These are phyloP conservation scores for Xylaria sp. DNA, from an alignment of 2,329 filamentous ascomycete genomes.

Conservation along the genomic window DNA sequence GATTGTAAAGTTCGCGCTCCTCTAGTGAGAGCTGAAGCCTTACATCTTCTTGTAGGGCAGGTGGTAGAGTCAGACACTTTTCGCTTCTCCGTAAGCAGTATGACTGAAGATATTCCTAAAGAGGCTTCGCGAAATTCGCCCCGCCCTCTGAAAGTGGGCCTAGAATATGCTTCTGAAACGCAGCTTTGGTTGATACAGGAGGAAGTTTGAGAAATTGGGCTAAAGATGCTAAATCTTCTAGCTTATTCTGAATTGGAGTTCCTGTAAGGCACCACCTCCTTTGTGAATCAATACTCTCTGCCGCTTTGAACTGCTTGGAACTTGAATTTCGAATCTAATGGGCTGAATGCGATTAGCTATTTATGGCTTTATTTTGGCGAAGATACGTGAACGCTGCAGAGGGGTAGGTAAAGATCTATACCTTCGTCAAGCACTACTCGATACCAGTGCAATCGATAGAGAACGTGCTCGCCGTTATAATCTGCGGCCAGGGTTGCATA, in stretches of 20 bases:
- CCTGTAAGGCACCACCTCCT: slow-evolving; percentile 18
- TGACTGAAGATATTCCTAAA: neutral
- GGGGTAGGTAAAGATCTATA: neutral
- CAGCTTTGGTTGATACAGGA: neutral
- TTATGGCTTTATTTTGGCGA: no score
- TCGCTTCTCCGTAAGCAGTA: slow-evolving; percentile 22
- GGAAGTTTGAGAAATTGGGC: neutral
- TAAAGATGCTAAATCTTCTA: slow-evolving; percentile 9
- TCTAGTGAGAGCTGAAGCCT: neutral
- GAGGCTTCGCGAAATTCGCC: slow-evolving; percentile 2
- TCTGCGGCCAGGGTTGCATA: slow-evolving; percentile 15
- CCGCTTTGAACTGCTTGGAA: slow-evolving; percentile 2
- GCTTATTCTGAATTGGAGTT: slow-evolving; percentile 10
- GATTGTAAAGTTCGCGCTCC: slow-evolving; percentile 7
- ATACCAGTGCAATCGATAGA: slow-evolving; percentile 16
- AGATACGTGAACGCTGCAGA: neutral
- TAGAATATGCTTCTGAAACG: slow-evolving; percentile 27
- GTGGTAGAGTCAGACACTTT: neutral
- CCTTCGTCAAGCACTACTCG: slow-evolving; percentile 22
- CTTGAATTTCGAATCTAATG: slow-evolving; percentile 11
- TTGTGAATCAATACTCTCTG: neutral
- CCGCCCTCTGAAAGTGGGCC: slow-evolving; percentile 9
- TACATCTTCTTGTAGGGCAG: neutral
- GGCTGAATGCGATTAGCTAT: neutral
- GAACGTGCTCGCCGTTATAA: neutral